These are phyloP conservation scores for Exophiala spinifera DNA, from an alignment of 2,329 filamentous ascomycete genomes.

Conservation along the genomic window DNA sequence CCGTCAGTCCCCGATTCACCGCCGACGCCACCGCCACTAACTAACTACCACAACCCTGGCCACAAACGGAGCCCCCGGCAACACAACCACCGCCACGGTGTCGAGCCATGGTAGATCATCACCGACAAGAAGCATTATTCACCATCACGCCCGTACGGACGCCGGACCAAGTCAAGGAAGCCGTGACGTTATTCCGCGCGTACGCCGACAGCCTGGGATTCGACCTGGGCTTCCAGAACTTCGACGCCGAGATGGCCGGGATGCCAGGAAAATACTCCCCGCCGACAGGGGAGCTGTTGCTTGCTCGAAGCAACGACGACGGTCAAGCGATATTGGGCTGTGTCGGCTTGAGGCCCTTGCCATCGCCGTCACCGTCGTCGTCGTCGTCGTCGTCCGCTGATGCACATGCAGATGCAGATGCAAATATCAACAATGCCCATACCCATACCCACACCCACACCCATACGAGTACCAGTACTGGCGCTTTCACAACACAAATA, in stretches of 20 bases:
- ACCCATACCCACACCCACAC: no score
- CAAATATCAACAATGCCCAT: no score
- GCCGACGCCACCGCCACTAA: no score
- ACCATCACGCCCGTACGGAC: conserved; percentile 36
- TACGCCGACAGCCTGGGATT: conserved; percentile 49
- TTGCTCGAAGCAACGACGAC: conserved; percentile 38
- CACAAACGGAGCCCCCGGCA: no score
- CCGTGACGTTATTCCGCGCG: conserved; percentile 43
- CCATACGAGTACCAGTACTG: no score
- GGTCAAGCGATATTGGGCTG: conserved; percentile 22
- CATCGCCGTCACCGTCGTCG: no score
- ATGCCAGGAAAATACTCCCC: conserved; percentile 55
- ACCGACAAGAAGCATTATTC: no score
- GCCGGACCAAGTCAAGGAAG: conserved; percentile 41
- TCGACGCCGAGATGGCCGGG: conserved; percentile 49
- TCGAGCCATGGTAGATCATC: background rate
- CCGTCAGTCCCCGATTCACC: no score
- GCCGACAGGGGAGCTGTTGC: conserved; percentile 47
- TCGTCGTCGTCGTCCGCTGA: no score
- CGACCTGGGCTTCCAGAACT: conserved; percentile 58
- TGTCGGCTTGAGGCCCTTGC: conserved; percentile 25
- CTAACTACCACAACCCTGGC: no score
- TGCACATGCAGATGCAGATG: no score
- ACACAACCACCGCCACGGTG: background rate
- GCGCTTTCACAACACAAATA: no score